phyloP scores from a whole-genome alignment of 2,329 filamentous ascomycete species.

The Aspergillus aculeatus region DNA sequence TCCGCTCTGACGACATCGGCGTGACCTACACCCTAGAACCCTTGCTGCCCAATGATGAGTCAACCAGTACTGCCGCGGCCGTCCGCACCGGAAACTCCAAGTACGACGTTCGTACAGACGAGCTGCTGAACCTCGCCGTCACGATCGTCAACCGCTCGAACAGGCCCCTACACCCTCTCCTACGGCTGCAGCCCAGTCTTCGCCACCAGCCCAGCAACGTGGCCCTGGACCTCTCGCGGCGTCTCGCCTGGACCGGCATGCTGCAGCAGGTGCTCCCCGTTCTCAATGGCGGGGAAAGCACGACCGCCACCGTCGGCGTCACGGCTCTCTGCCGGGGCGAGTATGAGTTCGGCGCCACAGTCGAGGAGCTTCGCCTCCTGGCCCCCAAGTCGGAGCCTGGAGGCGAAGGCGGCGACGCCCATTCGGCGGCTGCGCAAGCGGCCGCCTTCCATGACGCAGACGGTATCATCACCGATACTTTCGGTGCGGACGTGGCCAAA shows the following conservation, averaged over 20 bases:
- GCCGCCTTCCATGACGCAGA: constrained; percentile 26
- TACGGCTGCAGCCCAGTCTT: constrained; percentile 75
- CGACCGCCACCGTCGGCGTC: constrained; percentile 65
- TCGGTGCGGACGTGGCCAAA: constrained; percentile 39
- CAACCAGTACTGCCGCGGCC: constrained; percentile 29
- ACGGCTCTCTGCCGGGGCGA: constrained; percentile 75
- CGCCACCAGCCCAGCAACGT: constrained; percentile 69
- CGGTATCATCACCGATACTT: constrained; percentile 36
- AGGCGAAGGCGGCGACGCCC: constrained; percentile 12
- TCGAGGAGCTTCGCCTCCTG: constrained; percentile 71
- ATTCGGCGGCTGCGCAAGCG: constrained; percentile 3
- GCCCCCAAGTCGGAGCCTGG: constrained; percentile 20
- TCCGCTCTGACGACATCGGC: constrained; percentile 77
- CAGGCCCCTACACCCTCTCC: constrained; percentile 65
- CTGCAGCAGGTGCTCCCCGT: constrained; percentile 71
- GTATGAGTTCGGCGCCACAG: constrained; percentile 75
- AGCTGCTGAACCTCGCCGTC: constrained; percentile 69
- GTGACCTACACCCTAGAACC: constrained; percentile 52
- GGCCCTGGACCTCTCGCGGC: constrained; percentile 77
- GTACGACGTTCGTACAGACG: constrained; percentile 55
- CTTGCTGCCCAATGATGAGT: constrained; percentile 26
- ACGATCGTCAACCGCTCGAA: constrained; percentile 71
- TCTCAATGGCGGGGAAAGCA: constrained; percentile 58
- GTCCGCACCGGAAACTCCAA: constrained; percentile 45
- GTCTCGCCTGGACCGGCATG: constrained; percentile 80